Percentiles rank a stretch among this genome's conserved stretches.
Conservation (phyloP, 768 basidiomycete genomes). For the Xerocomellus amylosporus region DNA sequence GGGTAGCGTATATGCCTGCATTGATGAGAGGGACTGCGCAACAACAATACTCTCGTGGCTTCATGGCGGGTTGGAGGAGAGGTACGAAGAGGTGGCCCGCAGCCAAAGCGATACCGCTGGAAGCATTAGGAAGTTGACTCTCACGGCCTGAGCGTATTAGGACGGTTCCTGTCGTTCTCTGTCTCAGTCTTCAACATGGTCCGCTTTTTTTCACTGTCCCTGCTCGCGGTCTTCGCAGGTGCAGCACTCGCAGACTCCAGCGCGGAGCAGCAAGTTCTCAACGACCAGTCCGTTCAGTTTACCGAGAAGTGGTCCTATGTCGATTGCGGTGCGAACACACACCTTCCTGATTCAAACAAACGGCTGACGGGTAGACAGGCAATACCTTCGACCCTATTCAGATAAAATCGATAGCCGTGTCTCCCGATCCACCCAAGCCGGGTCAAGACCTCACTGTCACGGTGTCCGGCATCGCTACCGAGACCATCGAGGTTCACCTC, state of each 20-base stretch:
- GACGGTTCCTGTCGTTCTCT: slow-evolving; percentile 23
- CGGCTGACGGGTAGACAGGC: slow-evolving; percentile 38
- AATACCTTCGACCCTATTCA: slow-evolving; percentile 47
- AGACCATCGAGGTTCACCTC: slow-evolving; percentile 60
- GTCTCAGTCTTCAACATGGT: slow-evolving; percentile 27
- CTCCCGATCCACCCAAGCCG: slow-evolving; percentile 86
- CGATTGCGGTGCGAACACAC: slow-evolving; percentile 65
- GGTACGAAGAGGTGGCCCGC: background rate
- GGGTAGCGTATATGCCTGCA: slow-evolving; percentile 79
- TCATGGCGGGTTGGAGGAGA: slow-evolving; percentile 42
- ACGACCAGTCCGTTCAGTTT: slow-evolving; percentile 30
- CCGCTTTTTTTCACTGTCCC: slow-evolving; percentile 23
- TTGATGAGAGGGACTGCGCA: slow-evolving; percentile 91
- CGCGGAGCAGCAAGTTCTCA: slow-evolving; percentile 32
- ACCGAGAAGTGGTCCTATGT: slow-evolving; percentile 60
- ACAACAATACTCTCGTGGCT: slow-evolving; percentile 85
- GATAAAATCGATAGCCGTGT: slow-evolving; percentile 67
- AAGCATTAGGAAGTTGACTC: slow-evolving; percentile 11
- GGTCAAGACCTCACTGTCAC: slow-evolving; percentile 86
- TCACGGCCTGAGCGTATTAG: slow-evolving; percentile 19
- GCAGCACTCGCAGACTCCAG: slow-evolving; percentile 23
- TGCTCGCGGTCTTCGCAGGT: slow-evolving; percentile 29
- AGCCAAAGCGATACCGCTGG: background rate
- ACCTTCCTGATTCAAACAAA: slow-evolving; percentile 4
- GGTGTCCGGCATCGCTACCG: slow-evolving; percentile 58